These are phyloP conservation scores for Alternaria viburni DNA, from an alignment of 2,329 filamentous ascomycete genomes.

Conservation along the genomic window DNA sequence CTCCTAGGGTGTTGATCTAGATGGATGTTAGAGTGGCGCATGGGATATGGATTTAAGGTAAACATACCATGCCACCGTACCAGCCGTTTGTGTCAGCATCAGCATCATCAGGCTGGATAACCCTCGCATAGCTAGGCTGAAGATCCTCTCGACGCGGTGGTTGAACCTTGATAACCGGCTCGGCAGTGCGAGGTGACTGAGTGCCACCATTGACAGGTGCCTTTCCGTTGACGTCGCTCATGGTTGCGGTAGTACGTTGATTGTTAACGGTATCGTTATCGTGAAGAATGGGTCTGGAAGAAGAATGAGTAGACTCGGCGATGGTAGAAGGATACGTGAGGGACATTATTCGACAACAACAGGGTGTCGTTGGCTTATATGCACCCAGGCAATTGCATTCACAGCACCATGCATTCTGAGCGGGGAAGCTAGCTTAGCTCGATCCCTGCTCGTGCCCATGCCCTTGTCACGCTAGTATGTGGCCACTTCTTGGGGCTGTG, in stretches of 20 bases:
- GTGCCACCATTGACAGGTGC: conserved; percentile 31
- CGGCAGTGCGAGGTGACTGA: conserved; percentile 17
- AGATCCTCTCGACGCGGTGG: conserved; percentile 84
- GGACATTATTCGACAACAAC: conserved; percentile 13
- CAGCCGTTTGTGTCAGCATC: conserved; percentile 79
- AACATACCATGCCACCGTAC: conserved; percentile 75
- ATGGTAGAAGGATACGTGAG: conserved; percentile 15
- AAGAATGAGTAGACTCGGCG: conserved; percentile 33
- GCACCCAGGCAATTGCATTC: conserved; percentile 12
- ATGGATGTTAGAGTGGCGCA: conserved; percentile 2
- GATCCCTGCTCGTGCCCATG: conserved; percentile 1
- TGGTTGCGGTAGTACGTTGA: conserved; percentile 19
- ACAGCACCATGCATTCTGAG: conserved; percentile 8
- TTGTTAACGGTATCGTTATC: conserved; percentile 18
- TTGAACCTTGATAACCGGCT: conserved; percentile 66
- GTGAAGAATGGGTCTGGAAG: conserved; percentile 31
- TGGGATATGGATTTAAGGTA: neutral
- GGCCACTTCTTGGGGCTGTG: conserved; percentile 25
- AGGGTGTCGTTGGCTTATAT: conserved; percentile 26
- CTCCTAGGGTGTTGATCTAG: conserved; percentile 74
- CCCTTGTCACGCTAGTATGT: conserved; percentile 9
- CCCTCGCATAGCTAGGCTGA: conserved; percentile 78
- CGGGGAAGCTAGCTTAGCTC: conserved; percentile 30
- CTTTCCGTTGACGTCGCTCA: conserved; percentile 49
- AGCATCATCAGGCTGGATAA: conserved; percentile 66